Evolutionary conservation across 441 rosid species (phyloP).

Genomic region (Bruguiera hainesii): DNA sequence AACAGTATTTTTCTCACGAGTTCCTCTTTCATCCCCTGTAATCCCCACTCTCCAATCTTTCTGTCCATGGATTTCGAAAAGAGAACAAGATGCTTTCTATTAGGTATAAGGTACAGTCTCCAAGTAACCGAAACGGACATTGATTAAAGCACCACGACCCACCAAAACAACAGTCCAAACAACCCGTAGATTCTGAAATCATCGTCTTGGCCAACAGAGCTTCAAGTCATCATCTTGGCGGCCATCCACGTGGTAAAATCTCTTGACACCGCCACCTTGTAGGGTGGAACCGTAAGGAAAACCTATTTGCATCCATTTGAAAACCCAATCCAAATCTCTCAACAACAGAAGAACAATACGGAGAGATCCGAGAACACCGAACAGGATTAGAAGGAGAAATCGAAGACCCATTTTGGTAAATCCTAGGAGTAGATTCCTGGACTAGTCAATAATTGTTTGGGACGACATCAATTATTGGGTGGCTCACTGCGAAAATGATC

Average conservation of each 20-base stretch:
- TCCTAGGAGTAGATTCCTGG: no score
- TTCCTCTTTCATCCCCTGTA: slow-evolving; percentile 50
- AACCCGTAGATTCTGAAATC: slow-evolving; percentile 61
- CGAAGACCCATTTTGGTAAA: slow-evolving; percentile 24
- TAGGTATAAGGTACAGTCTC: slow-evolving; percentile 90
- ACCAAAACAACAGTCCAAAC: slow-evolving; percentile 45
- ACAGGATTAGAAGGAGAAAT: slow-evolving; percentile 22
- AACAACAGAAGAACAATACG: slow-evolving; percentile 10
- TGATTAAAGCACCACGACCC: slow-evolving; percentile 56
- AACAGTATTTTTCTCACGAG: slow-evolving; percentile 73
- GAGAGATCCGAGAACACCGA: slow-evolving; percentile 35
- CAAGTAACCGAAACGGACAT: slow-evolving; percentile 59
- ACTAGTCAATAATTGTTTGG: no score
- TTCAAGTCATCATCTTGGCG: slow-evolving; percentile 65
- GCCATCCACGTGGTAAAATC: slow-evolving; percentile 72
- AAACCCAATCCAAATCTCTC: slow-evolving; percentile 36
- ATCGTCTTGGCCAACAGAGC: slow-evolving; percentile 35
- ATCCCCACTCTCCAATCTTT: slow-evolving; percentile 57
- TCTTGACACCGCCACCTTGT: slow-evolving; percentile 27
- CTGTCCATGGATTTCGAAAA: slow-evolving; percentile 68
- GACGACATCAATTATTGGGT: no score
- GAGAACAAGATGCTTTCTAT: slow-evolving; percentile 66
- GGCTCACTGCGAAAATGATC: no score
- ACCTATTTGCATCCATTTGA: slow-evolving; percentile 15
- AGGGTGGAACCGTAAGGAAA: no score